phyloP scores from a whole-genome alignment of 129 eudicot species.

The Apium graveolens region DNA sequence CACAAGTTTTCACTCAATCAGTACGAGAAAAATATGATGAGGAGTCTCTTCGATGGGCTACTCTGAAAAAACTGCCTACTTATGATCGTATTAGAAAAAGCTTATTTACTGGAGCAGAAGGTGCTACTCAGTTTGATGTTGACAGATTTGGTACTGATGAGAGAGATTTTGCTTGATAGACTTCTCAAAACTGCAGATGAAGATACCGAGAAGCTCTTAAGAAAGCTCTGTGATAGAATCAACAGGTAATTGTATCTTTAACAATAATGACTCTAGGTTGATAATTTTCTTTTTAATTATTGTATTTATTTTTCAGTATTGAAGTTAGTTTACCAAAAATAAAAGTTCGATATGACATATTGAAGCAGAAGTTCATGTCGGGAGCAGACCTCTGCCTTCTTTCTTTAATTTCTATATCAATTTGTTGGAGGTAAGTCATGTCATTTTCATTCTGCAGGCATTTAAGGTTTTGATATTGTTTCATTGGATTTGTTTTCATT shows the following conservation, averaged over 20 bases:
- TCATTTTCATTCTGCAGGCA: not conserved
- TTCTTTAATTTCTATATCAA: conserved; percentile 40
- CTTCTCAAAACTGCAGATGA: conserved; percentile 70
- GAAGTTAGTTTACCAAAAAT: conserved; percentile 61
- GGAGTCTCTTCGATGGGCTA: conserved; percentile 93
- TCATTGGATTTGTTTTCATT: not conserved
- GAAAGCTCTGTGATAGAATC: conserved; percentile 56
- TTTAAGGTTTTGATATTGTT: not conserved
- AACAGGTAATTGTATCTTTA: conserved; percentile 36
- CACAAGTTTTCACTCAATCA: conserved; percentile 58
- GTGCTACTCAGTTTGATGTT: conserved; percentile 58
- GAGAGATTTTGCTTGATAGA: conserved; percentile 54
- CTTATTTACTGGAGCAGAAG: conserved; percentile 36
- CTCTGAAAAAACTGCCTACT: conserved; percentile 77
- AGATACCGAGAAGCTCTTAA: conserved; percentile 75
- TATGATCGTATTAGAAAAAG: conserved; percentile 55
- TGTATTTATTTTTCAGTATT: conserved; percentile 26
- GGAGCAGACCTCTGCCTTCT: conserved; percentile 62
- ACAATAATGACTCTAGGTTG: no score
- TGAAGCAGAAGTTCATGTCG: conserved; percentile 54
- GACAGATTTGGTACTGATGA: conserved; percentile 48
- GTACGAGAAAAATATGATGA: conserved; percentile 59
- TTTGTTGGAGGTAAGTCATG: conserved; percentile 39
- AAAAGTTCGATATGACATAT: conserved; percentile 58
- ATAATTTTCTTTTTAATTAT: not conserved